Evolutionary conservation across 2,329 filamentous ascomycete genomes (phyloP).

Genomic region (Chaetothyriales sp.): DNA sequence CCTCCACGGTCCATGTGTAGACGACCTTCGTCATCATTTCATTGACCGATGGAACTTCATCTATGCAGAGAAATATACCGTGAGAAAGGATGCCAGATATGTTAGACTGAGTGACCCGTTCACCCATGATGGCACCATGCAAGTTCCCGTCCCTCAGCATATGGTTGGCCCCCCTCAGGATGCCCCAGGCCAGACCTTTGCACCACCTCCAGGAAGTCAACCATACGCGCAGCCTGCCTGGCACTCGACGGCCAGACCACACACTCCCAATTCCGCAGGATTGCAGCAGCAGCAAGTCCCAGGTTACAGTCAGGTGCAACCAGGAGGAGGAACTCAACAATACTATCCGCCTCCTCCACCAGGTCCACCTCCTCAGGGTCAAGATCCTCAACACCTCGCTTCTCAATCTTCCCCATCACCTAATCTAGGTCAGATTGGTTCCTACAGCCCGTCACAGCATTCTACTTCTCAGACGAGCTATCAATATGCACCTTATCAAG

Average conservation of each 20-base stretch:
- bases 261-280: not conserved
- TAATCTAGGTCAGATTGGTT: not conserved
- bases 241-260: slow-evolving; percentile 8
- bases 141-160: not conserved
- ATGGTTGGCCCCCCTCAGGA: not conserved
- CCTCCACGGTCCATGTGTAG: slow-evolving; percentile 58
- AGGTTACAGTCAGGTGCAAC: not conserved
- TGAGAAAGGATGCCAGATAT: slow-evolving; percentile 41
- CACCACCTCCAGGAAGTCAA: slow-evolving; percentile 14
- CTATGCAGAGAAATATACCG: slow-evolving; percentile 64
- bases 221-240: slow-evolving; percentile 16
- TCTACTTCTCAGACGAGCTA: not conserved
- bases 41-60: slow-evolving; percentile 87
- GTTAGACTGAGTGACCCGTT: slow-evolving; percentile 24
- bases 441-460: not conserved
- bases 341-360: slow-evolving; percentile 4
- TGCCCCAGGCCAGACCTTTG: not conserved
- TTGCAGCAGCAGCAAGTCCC: not conserved
- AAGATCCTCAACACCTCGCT: not conserved
- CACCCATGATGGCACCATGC: slow-evolving; percentile 6
- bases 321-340: not conserved
- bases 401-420: not conserved
- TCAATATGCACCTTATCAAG: slow-evolving; percentile 9
- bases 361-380: slow-evolving; percentile 3
- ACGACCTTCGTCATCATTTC: slow-evolving; percentile 66